Evolutionary conservation across 2,329 filamentous ascomycete genomes (phyloP), one percentile per base, ranked within the genome.

Genomic region (Peltaster fructicola): DNA sequence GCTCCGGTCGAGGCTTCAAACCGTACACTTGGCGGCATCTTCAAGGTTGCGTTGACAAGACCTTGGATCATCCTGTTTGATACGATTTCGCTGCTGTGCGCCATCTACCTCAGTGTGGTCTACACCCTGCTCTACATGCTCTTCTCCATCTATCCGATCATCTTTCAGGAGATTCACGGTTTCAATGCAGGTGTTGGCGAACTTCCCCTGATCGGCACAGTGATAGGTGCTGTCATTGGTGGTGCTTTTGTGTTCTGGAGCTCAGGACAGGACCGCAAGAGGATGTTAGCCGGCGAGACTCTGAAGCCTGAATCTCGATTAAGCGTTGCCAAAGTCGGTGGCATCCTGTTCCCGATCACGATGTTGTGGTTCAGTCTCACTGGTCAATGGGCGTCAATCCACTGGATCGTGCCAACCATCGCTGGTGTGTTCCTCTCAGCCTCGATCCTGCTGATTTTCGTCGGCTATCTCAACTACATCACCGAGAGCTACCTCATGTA

Each of bases 51-150:
- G 1, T 47, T 67, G 8, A 64, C 57, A 0, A 49, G 63, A 2
- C 63, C 63, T 0, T 67, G 63, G 60, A 48, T 56, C 21, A 59
- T 67, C 20, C 47, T 67, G 4, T 56, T 66, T 31, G 63, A 66
- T 32, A 44, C 61, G 0, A 66, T 67, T 17, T 63, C 59, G 0
- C 51, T 65, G 24, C 44, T 62, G 3, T 53, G 54, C 27, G 62
- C 63, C 8, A 40, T 67, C 15, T 68, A 67, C 36, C 50, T 65
- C 37, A 53, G 56, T 2, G 51, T 67, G 7, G 59, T 66, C 3
- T 67, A 66, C 30, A 55, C 50, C 5, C 47, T 65, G 1, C 46
- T 63, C 6, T 66, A 66, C 42, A 68, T 69, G 63, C 52, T 69
- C 7, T 68, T 69, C 43, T 58, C 51, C 12, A 66, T 66, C 28